phyloP scores from a whole-genome alignment of 2,329 filamentous ascomycete genomes.

The Diaporthe helianthi region DNA sequence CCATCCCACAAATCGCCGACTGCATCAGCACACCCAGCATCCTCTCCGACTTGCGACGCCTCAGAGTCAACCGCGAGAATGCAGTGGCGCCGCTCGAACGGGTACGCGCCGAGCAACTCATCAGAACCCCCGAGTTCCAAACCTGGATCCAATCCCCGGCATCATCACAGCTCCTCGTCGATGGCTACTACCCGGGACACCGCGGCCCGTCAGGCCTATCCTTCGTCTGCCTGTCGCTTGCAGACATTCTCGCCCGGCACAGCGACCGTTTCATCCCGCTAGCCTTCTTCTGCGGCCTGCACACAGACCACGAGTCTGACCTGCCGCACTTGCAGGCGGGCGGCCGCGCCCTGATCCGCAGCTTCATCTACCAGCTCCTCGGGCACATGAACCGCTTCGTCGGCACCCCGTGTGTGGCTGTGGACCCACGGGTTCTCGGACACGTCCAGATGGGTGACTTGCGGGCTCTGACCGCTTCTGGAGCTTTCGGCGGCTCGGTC shows the following conservation, averaged over 20 bases:
- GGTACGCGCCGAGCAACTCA: neutral
- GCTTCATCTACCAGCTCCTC: neutral
- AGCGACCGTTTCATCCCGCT: neutral
- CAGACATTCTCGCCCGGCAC: neutral
- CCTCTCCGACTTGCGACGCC: too few relatives aligned
- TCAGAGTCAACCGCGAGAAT: too few relatives aligned
- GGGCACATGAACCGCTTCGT: too few relatives aligned
- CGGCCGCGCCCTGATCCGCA: neutral
- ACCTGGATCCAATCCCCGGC: neutral
- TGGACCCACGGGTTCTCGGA: too few relatives aligned
- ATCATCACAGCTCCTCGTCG: neutral
- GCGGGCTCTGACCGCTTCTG: too few relatives aligned
- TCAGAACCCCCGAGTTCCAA: neutral
- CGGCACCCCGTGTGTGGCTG: too few relatives aligned
- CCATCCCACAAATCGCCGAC: too few relatives aligned
- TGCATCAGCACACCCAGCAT: too few relatives aligned
- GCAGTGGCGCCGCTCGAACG: neutral
- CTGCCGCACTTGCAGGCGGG: too few relatives aligned
- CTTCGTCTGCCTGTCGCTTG: constrained; percentile 5
- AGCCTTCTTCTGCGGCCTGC: constrained; percentile 20
- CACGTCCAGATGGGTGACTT: too few relatives aligned
- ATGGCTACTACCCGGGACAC: neutral
- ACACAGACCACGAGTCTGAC: neutral
- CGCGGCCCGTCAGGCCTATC: neutral
- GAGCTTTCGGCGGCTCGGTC: too few relatives aligned